Evolutionary conservation across 352 stramenopile genomes (phyloP).

Genomic region (Phytophthora idaei): DNA sequence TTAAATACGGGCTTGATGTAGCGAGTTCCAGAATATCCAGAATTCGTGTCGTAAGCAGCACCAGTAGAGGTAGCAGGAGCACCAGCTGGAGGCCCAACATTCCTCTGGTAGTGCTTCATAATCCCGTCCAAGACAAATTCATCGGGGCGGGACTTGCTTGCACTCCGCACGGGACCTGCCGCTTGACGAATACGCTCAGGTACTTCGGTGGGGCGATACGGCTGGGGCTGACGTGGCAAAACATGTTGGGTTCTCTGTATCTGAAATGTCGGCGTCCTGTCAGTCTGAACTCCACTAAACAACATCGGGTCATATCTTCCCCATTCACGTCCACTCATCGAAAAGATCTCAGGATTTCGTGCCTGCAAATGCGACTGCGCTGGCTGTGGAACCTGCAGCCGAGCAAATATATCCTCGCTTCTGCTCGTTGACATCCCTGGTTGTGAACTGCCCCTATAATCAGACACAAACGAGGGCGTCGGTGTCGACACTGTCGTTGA

Average conservation of each 20-base stretch:
- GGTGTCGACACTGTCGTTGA: not conserved
- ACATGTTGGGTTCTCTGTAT: slow-evolving; percentile 7
- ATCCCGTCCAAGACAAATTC: slow-evolving; percentile 19
- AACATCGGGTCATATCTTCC: slow-evolving; percentile 5
- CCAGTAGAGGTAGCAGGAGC: not conserved
- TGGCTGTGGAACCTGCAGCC: slow-evolving; percentile 12
- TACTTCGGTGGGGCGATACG: slow-evolving; percentile 9
- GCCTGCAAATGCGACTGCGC: slow-evolving; percentile 22
- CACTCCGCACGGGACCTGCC: not conserved
- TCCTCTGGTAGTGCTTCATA: slow-evolving; percentile 19
- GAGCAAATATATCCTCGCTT: slow-evolving; percentile 18
- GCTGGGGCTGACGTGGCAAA: slow-evolving; percentile 19
- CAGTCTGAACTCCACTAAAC: slow-evolving; percentile 5
- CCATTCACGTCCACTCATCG: slow-evolving; percentile 11
- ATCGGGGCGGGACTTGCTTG: slow-evolving; percentile 11
- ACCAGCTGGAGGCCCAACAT: not conserved
- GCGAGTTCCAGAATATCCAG: not conserved
- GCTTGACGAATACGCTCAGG: slow-evolving; percentile 10
- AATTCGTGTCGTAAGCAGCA: slow-evolving; percentile 10
- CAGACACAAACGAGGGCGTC: slow-evolving; percentile 4
- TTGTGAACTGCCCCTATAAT: slow-evolving; percentile 4
- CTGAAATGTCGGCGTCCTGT: slow-evolving; percentile 9
- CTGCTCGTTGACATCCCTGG: not conserved
- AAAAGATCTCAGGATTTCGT: slow-evolving; percentile 7
- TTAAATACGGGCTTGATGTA: slow-evolving; percentile 3